phyloP scores from a whole-genome alignment of 345 rosid species.

The Citrus glauca region DNA sequence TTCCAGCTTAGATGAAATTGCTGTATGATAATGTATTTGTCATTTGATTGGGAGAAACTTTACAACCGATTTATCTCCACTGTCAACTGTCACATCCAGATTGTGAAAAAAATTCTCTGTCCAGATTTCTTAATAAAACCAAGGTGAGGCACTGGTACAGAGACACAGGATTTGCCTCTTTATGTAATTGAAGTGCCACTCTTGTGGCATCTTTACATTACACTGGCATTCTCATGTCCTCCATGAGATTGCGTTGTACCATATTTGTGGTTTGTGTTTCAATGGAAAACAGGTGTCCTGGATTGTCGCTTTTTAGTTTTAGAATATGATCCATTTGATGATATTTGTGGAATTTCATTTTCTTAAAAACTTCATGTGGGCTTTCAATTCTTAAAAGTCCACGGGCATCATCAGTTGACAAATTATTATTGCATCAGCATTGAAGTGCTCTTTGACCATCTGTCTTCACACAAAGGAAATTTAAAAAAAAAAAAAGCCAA shows the following conservation, averaged over 20 bases:
- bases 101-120: constrained; percentile 15
- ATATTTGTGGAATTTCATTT: background rate
- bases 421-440: background rate
- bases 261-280: background rate
- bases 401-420: background rate
- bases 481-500: too few species aligned
- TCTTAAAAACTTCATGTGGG: too few species aligned
- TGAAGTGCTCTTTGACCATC: background rate
- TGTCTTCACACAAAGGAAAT: background rate
- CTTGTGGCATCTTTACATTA: background rate
- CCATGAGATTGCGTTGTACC: background rate
- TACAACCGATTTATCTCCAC: constrained; percentile 11
- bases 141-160: constrained; percentile 13
- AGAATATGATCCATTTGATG: background rate
- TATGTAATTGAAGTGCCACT: background rate
- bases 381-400: background rate
- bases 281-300: background rate
- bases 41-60: constrained; percentile 22
- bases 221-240: background rate
- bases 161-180: background rate
- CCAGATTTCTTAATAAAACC: constrained; percentile 23
- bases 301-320: background rate
- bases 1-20: constrained; percentile 44
- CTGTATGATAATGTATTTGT: constrained; percentile 17
- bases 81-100: background rate